Evolutionary conservation across 164 flowering plant genomes (phyloP).

Genomic region (Cinnamomum micranthum): DNA sequence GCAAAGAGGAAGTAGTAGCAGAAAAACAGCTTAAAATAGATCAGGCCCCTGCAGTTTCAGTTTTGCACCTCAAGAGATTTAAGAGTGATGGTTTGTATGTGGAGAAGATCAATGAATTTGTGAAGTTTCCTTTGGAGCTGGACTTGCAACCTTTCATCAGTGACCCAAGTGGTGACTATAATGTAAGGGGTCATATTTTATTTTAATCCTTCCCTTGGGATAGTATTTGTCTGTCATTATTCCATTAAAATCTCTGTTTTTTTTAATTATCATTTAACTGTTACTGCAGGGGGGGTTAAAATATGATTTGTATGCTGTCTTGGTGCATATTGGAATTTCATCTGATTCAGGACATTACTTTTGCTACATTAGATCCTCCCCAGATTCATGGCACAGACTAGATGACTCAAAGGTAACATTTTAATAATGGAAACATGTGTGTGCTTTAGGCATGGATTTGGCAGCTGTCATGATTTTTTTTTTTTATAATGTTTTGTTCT

Average conservation of each 20-base stretch:
- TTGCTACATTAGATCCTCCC: conserved; percentile 63
- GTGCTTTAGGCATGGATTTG: too few relatives aligned
- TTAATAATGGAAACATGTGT: not conserved
- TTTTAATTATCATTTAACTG: not conserved
- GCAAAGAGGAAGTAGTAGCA: conserved; percentile 55
- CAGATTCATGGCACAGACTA: conserved; percentile 61
- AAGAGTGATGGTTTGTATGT: conserved; percentile 42
- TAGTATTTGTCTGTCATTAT: too few relatives aligned
- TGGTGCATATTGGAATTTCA: conserved; percentile 64
- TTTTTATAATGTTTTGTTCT: too few relatives aligned
- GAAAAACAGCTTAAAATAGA: conserved; percentile 81
- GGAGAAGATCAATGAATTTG: conserved; percentile 70
- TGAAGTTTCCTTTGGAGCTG: conserved; percentile 66
- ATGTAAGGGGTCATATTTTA: conserved; percentile 36
- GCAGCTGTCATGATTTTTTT: too few relatives aligned
- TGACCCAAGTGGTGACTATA: conserved; percentile 15
- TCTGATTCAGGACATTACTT: conserved; percentile 77
- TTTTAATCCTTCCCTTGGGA: not conserved
- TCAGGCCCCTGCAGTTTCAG: conserved; percentile 55
- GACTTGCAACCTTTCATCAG: conserved; percentile 63
- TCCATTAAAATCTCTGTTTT: too few relatives aligned
- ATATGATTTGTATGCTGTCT: conserved; percentile 78
- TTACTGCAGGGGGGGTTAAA: conserved; percentile 39
- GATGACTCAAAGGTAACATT: conserved; percentile 73
- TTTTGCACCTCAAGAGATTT: conserved; percentile 91